Percentiles rank a stretch among this genome's conserved stretches.
phyloP scores from a whole-genome alignment of 148 eudicot genomes.

The Camellia granthamiana region DNA sequence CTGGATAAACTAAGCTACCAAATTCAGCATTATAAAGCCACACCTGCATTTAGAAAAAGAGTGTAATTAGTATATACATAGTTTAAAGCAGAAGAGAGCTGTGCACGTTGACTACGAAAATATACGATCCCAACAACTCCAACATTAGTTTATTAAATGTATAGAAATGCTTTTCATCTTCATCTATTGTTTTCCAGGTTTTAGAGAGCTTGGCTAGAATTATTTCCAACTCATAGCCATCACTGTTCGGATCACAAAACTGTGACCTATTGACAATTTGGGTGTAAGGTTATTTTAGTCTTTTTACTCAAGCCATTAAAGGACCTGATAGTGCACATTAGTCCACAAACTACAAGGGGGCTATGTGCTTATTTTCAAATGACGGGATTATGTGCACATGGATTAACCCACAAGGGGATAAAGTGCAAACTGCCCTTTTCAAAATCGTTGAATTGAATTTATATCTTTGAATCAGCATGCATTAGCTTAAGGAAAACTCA shows the following conservation, averaged over 20 bases:
- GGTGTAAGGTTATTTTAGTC: too few relatives aligned
- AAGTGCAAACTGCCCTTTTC: neutral
- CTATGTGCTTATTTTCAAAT: too few relatives aligned
- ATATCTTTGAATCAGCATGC: neutral
- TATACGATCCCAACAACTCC: neutral
- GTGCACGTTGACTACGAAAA: neutral
- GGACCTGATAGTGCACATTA: too few relatives aligned
- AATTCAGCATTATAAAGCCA: constrained; percentile 64
- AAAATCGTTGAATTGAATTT: neutral
- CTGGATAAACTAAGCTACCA: constrained; percentile 53
- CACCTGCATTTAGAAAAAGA: constrained; percentile 50
- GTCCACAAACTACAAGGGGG: too few relatives aligned
- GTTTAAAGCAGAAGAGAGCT: neutral
- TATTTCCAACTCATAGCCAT: neutral
- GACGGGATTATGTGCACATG: too few relatives aligned
- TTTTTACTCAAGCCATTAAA: too few relatives aligned
- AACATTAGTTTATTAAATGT: neutral
- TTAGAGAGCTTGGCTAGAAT: neutral
- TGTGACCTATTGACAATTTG: neutral
- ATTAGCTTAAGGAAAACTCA: neutral
- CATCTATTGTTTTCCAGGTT: neutral
- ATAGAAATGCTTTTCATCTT: neutral
- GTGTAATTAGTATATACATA: neutral
- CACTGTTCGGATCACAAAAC: neutral
- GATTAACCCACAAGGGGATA: too few relatives aligned